phyloP scores from a whole-genome alignment of 192 early-diverging fungal species.

The Geranomyces variabilis region DNA sequence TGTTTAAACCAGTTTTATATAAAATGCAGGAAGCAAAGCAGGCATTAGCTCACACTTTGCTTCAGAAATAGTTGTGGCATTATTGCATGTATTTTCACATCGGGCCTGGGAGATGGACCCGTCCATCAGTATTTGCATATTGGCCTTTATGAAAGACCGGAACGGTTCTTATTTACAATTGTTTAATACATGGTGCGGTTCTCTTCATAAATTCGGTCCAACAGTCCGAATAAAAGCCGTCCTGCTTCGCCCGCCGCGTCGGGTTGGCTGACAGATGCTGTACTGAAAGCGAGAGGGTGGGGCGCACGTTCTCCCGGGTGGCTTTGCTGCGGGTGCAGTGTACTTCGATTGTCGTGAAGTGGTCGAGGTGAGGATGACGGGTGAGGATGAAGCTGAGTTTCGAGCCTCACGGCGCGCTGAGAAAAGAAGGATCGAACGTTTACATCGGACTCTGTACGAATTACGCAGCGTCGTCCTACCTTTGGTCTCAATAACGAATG shows the following conservation, averaged over 20 bases:
- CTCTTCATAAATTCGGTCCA: slow-evolving; percentile 48
- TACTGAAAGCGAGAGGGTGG: not conserved
- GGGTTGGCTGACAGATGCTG: not conserved
- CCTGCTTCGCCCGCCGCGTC: slow-evolving; percentile 26
- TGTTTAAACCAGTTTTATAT: no score
- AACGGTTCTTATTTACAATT: not conserved
- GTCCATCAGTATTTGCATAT: no score
- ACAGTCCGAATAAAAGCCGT: slow-evolving; percentile 45
- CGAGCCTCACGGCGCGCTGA: not conserved
- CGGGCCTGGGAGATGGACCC: no score
- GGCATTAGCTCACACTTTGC: no score
- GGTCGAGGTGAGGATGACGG: not conserved
- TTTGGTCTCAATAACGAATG: slow-evolving; percentile 27
- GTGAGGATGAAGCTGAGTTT: not conserved
- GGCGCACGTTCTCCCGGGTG: not conserved
- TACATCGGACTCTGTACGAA: no score
- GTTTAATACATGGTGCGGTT: slow-evolving; percentile 28
- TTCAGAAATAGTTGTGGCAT: no score
- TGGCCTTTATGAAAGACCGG: no score
- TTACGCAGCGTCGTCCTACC: not conserved
- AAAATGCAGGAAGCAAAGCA: no score
- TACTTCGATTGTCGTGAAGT: not conserved
- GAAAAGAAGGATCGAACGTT: not conserved
- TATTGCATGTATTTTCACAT: no score
- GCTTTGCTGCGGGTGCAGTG: not conserved